A percentile compares a stretch with the other conserved stretches of the same genome.
phyloP scores from a whole-genome alignment of 2,329 filamentous ascomycete species.

The Claviceps sp. region DNA sequence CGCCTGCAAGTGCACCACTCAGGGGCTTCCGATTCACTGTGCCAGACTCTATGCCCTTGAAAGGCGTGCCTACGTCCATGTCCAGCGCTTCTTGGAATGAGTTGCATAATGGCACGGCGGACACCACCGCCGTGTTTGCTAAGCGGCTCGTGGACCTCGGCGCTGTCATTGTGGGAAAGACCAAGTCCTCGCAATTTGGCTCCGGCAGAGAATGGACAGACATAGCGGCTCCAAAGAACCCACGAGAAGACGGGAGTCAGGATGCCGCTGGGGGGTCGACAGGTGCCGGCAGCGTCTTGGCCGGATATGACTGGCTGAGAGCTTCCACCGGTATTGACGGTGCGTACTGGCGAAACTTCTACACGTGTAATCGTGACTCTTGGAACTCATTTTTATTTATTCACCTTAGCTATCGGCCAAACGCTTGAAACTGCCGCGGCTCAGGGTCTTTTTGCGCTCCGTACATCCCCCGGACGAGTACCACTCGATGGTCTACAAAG shows the following conservation, averaged over 20 bases:
- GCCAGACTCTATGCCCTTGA: conserved; percentile 19
- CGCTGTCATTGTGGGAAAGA: conserved; percentile 41
- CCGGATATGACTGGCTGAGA: conserved; percentile 29
- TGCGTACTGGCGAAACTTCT: conserved; percentile 9
- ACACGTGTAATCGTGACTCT: too few species aligned
- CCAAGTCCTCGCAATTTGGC: conserved; percentile 35
- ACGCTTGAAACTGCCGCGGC: conserved; percentile 10
- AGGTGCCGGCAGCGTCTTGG: conserved; percentile 25
- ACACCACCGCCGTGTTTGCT: conserved; percentile 33
- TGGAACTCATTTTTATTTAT: too few species aligned
- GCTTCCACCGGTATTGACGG: conserved; percentile 23
- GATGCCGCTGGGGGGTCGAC: conserved; percentile 19
- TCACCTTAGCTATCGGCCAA: conserved; percentile 11
- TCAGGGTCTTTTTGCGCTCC: conserved; percentile 19
- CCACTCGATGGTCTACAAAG: conserved; percentile 7
- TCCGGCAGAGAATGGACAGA: conserved; percentile 29
- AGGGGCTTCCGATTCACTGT: conserved; percentile 24
- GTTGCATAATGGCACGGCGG: conserved; percentile 31
- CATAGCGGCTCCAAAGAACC: conserved; percentile 27
- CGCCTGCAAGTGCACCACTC: conserved; percentile 19
- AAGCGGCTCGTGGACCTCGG: conserved; percentile 46
- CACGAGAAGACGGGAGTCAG: conserved; percentile 34
- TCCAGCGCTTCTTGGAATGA: conserved; percentile 46
- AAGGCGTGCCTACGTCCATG: conserved; percentile 40
- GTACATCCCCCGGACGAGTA: conserved; percentile 8